Evolutionary conservation across 352 stramenopile genomes (phyloP).

Genomic region (Pythium myriotylum): DNA sequence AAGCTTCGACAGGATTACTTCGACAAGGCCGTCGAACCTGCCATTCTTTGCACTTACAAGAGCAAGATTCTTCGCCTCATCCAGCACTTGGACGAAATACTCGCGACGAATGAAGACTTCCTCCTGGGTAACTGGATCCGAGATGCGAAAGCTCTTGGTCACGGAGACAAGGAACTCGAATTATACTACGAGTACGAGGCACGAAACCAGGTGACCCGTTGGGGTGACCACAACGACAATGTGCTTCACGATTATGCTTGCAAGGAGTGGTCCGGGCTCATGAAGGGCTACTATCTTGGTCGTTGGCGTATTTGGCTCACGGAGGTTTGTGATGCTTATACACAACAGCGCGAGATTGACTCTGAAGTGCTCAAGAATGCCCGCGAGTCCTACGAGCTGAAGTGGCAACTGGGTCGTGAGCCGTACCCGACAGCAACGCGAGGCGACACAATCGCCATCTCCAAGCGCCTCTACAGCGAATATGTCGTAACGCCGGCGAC

Average conservation of each 20-base stretch:
- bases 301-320: constrained; percentile 76
- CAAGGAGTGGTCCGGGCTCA: constrained; percentile 77
- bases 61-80: constrained; percentile 55
- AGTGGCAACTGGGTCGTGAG: constrained; percentile 70
- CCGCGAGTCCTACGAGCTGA: constrained; percentile 68
- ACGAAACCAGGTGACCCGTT: constrained; percentile 81
- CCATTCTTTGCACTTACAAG: constrained; percentile 44
- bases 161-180: constrained; percentile 32
- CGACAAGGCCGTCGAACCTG: constrained; percentile 29
- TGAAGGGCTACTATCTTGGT: constrained; percentile 66
- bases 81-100: constrained; percentile 57
- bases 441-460: constrained; percentile 54
- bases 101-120: constrained; percentile 68
- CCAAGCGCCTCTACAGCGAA: constrained; percentile 55
- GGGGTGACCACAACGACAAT: constrained; percentile 78
- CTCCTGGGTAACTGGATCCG: constrained; percentile 72
- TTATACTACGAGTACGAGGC: constrained; percentile 82
- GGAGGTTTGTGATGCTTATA: constrained; percentile 72
- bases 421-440: constrained; percentile 46
- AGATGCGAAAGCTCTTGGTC: constrained; percentile 52
- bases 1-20: constrained; percentile 57
- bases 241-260: constrained; percentile 74
- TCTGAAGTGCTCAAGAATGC: constrained; percentile 44
- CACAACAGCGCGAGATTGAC: constrained; percentile 57
- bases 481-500: constrained; percentile 28